phyloP scores from a whole-genome alignment of 208 protist species.

The Histomonas meleagridis region DNA sequence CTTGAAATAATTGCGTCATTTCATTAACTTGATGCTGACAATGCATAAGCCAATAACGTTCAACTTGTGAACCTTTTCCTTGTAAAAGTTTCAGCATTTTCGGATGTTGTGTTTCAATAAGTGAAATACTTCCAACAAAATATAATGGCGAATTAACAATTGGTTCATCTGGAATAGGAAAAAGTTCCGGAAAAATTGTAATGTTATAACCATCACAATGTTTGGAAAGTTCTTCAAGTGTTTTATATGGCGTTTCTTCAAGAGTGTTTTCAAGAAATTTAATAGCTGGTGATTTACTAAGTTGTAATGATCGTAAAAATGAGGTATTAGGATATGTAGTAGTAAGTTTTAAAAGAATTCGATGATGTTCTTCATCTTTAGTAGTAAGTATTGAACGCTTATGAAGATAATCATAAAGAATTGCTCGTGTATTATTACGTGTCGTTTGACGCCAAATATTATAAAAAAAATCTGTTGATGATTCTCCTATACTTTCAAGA shows the following conservation, averaged over 20 bases:
- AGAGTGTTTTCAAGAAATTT: background rate
- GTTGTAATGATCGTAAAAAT: background rate
- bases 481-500: background rate
- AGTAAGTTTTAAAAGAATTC: background rate
- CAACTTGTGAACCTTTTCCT: background rate
- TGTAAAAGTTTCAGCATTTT: background rate
- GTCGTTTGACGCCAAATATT: slow-evolving; percentile 30
- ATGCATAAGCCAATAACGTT: background rate
- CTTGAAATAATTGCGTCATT: background rate
- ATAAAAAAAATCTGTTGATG: background rate
- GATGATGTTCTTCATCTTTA: background rate
- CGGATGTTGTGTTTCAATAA: background rate
- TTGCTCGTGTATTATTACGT: background rate
- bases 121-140: background rate
- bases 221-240: background rate
- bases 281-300: too few relatives aligned
- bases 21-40: background rate
- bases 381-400: background rate
- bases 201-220: background rate
- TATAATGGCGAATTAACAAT: background rate
- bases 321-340: background rate
- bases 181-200: background rate
- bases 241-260: background rate
- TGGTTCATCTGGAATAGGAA: background rate
- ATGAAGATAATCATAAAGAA: background rate